These are phyloP conservation scores for Talaromyces sp. DNA, from an alignment of 2,329 filamentous ascomycete genomes.

Conservation along the genomic window DNA sequence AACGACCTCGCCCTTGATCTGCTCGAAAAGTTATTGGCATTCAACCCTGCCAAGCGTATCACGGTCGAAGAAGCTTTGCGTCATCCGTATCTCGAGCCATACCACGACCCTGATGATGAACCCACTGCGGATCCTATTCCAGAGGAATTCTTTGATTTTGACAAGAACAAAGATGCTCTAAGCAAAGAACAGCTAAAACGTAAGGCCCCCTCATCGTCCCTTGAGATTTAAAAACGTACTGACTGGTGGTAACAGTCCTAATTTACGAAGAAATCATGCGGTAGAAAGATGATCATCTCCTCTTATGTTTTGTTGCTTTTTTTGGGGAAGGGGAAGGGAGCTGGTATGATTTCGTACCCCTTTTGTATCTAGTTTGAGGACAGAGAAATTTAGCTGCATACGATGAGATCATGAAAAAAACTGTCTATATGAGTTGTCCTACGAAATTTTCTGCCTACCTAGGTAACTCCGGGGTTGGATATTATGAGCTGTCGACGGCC, in stretches of 20 bases:
- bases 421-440: no score
- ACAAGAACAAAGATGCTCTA: slow-evolving; percentile 98
- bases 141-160: slow-evolving; percentile 99
- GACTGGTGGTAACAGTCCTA: slow-evolving; percentile 40
- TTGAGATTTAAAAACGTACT: slow-evolving; percentile 8
- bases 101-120: slow-evolving; percentile 98
- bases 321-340: background rate
- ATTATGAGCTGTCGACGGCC: no score
- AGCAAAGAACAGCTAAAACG: slow-evolving; percentile 98
- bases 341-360: background rate
- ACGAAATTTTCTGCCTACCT: no score
- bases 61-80: slow-evolving; percentile 95
- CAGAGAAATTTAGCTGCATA: background rate
- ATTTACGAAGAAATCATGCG: slow-evolving; percentile 97
- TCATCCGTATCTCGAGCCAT: slow-evolving; percentile 96
- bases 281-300: slow-evolving; percentile 31
- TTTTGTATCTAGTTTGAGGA: slow-evolving; percentile 6
- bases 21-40: slow-evolving; percentile 89
- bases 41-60: slow-evolving; percentile 98
- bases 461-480: no score
- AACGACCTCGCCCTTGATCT: slow-evolving; percentile 93
- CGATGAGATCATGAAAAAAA: background rate
- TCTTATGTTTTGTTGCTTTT: background rate
- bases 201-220: slow-evolving; percentile 33
- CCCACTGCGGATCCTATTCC: slow-evolving; percentile 94